Percentiles rank a stretch among this genome's conserved stretches.
Conservation (phyloP, 2,329 filamentous ascomycete genomes). For the Beauveria bassiana region DNA sequence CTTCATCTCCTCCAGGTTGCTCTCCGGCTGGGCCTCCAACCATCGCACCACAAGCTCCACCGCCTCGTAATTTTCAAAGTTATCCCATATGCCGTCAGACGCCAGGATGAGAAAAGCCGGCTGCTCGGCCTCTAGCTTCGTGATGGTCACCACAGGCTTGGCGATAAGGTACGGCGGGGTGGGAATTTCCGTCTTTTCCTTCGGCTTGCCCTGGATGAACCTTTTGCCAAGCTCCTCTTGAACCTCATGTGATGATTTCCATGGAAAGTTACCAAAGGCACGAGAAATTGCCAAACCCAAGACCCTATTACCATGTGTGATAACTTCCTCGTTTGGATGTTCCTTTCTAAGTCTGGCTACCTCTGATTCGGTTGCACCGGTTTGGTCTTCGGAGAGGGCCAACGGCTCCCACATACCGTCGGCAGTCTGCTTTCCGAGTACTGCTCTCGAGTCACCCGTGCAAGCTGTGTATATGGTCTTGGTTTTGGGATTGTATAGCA, state of each 20-base stretch:
- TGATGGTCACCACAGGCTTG: conserved; percentile 53
- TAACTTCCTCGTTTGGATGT: conserved; percentile 50
- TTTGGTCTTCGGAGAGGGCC: conserved; percentile 52
- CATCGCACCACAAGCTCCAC: conserved; percentile 46
- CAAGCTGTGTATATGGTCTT: conserved; percentile 50
- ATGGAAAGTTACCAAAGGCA: conserved; percentile 55
- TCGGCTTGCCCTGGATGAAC: conserved; percentile 33
- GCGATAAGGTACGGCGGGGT: conserved; percentile 59
- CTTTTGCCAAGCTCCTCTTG: conserved; percentile 23
- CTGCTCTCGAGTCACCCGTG: conserved; percentile 54
- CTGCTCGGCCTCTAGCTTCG: conserved; percentile 33
- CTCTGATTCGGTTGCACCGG: conserved; percentile 48
- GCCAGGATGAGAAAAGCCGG: conserved; percentile 48
- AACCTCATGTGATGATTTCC: conserved; percentile 50
- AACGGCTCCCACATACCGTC: conserved; percentile 37
- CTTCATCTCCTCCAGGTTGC: not conserved
- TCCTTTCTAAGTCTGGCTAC: conserved; percentile 39
- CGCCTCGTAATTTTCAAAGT: conserved; percentile 41
- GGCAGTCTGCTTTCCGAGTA: conserved; percentile 38
- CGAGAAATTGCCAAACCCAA: conserved; percentile 50
- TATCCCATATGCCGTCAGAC: conserved; percentile 56
- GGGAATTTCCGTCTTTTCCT: conserved; percentile 28
- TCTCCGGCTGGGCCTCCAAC: conserved; percentile 21
- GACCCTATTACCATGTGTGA: conserved; percentile 43
- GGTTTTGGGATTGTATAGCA: conserved; percentile 44